These are phyloP conservation scores for Hypoxylon rubiginosum DNA, from an alignment of 2,329 filamentous ascomycete species.

Conservation along the genomic window DNA sequence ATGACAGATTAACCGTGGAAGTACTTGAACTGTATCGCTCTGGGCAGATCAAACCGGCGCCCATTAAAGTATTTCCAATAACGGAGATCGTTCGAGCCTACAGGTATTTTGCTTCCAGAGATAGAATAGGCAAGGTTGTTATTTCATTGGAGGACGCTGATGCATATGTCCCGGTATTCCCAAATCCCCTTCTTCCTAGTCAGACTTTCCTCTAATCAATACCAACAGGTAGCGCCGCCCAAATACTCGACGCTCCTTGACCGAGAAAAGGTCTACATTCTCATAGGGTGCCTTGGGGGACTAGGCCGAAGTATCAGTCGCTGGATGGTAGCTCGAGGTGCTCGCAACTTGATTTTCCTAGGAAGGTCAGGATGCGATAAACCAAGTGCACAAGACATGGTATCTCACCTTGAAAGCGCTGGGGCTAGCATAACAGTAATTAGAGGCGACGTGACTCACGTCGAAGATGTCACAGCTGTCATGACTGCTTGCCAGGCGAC, in stretches of 20 bases:
- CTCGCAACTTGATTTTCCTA: constrained; percentile 51
- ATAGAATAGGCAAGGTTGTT: constrained; percentile 39
- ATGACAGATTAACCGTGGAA: constrained; percentile 5
- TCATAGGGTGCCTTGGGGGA: constrained; percentile 47
- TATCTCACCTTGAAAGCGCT: too few species aligned
- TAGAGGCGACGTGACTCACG: too few species aligned
- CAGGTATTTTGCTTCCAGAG: constrained; percentile 30
- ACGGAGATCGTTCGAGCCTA: constrained; percentile 25
- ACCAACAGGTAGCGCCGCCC: too few species aligned
- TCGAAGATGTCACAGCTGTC: neutral
- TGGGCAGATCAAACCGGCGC: constrained; percentile 16
- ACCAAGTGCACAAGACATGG: constrained; percentile 35
- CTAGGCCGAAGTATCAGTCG: constrained; percentile 51
- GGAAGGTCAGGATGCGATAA: constrained; percentile 49
- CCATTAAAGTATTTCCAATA: constrained; percentile 25
- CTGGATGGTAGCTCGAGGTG: constrained; percentile 53
- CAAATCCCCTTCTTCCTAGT: too few species aligned
- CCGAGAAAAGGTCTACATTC: too few species aligned
- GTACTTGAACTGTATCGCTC: constrained; percentile 28
- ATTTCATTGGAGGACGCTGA: constrained; percentile 27
- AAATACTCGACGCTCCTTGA: too few species aligned
- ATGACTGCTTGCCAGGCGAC: too few species aligned
- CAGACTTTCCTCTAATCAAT: too few species aligned
- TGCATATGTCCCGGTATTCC: constrained; percentile 21
- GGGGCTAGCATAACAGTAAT: too few species aligned